phyloP scores from a whole-genome alignment of 768 basidiomycete species.

The Hypholoma fasciculare region DNA sequence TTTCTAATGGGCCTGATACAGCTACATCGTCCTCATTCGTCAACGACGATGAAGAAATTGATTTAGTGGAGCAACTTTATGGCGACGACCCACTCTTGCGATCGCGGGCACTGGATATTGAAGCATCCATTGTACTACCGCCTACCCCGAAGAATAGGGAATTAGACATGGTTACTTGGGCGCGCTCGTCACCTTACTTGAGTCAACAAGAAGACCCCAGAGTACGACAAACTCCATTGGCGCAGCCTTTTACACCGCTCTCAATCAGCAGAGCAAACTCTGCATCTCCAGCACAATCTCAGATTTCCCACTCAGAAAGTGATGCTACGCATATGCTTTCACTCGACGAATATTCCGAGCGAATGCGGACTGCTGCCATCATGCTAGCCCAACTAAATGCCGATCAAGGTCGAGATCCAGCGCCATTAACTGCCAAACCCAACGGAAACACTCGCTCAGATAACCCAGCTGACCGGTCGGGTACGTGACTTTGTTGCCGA shows the following conservation, averaged over 20 bases:
- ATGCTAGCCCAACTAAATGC: slow-evolving; percentile 98
- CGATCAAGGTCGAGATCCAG: slow-evolving; percentile 58
- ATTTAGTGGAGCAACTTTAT: slow-evolving; percentile 95
- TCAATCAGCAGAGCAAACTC: slow-evolving; percentile 16
- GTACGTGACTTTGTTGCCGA: slow-evolving; percentile 9
- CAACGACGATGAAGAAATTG: slow-evolving; percentile 79
- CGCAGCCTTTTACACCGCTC: slow-evolving; percentile 12
- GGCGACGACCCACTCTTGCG: slow-evolving; percentile 75
- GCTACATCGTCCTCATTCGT: slow-evolving; percentile 22
- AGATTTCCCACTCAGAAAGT: slow-evolving; percentile 9
- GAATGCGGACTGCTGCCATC: slow-evolving; percentile 97
- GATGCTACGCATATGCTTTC: slow-evolving; percentile 51
- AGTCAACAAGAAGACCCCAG: slow-evolving; percentile 25
- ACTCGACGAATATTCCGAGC: slow-evolving; percentile 95
- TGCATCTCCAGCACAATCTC: slow-evolving; percentile 8
- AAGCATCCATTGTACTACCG: slow-evolving; percentile 83
- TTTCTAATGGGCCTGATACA: slow-evolving; percentile 17
- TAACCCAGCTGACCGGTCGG: slow-evolving; percentile 15
- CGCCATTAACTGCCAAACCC: slow-evolving; percentile 17
- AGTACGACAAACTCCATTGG: slow-evolving; percentile 5
- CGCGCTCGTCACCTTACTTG: slow-evolving; percentile 52
- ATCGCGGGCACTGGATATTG: slow-evolving; percentile 71
- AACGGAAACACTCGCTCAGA: slow-evolving; percentile 20
- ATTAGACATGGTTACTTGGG: slow-evolving; percentile 86
- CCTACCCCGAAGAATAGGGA: slow-evolving; percentile 86